Conservation (phyloP, 1,139 yeast species). For the Martiniozyma asiatica region DNA sequence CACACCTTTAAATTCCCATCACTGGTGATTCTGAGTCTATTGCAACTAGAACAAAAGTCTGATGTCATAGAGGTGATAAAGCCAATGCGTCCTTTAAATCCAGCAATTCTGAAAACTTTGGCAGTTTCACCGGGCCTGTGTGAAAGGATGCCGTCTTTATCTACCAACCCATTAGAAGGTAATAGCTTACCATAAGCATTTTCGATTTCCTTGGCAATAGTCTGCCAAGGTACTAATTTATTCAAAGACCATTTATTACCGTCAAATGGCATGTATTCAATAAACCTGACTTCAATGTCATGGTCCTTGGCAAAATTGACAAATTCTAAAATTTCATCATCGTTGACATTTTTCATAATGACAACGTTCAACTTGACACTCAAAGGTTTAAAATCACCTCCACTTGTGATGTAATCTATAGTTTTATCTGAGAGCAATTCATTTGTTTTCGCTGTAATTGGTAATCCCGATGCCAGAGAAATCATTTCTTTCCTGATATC, state of each 20-base stretch:
- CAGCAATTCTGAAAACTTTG: conserved; percentile 28
- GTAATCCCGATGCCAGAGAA: conserved; percentile 14
- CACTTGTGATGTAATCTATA: too few relatives aligned
- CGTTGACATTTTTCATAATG: conserved; percentile 36
- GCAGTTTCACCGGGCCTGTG: conserved; percentile 36
- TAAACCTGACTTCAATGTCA: conserved; percentile 35
- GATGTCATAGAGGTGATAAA: conserved; percentile 43
- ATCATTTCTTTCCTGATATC: conserved; percentile 25
- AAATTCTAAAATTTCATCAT: conserved; percentile 36
- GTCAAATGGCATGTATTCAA: conserved; percentile 44
- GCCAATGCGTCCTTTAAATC: conserved; percentile 32
- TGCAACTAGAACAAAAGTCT: conserved; percentile 37
- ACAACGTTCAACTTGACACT: conserved; percentile 34
- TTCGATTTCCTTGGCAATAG: conserved; percentile 26
- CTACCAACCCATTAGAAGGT: conserved; percentile 2
- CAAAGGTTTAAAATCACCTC: too few relatives aligned
- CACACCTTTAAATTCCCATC: conserved; percentile 44
- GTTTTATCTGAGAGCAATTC: too few relatives aligned
- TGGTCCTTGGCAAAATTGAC: conserved; percentile 27
- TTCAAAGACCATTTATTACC: conserved; percentile 36
- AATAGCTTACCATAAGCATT: conserved; percentile 17
- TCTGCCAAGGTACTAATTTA: conserved; percentile 32
- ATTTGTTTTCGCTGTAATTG: too few relatives aligned
- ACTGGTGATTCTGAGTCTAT: conserved; percentile 34
- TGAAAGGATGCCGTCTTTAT: too few relatives aligned